Conservation (phyloP, 208 protist genomes). For the Leishmania amazonensis region DNA sequence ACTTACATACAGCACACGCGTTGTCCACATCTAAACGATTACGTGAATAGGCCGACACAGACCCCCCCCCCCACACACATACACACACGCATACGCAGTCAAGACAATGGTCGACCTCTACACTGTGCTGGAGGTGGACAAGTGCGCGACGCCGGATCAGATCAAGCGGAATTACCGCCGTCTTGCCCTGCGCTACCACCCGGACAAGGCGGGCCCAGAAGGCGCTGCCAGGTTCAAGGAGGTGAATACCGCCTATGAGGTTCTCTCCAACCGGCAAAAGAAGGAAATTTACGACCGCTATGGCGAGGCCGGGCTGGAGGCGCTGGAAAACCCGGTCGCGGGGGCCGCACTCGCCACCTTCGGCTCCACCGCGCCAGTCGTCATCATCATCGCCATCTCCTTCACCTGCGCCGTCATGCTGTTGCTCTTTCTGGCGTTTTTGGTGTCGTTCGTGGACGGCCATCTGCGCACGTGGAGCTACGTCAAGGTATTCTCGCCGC, state of each 20-base stretch:
- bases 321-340: constrained; percentile 51
- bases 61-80: too few species aligned
- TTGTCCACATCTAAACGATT: background rate
- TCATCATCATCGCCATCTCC: constrained; percentile 17
- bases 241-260: constrained; percentile 95
- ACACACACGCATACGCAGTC: background rate
- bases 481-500: constrained; percentile 69
- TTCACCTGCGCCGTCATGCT: constrained; percentile 40
- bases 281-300: constrained; percentile 66
- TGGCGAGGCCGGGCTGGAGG: constrained; percentile 46
- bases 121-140: constrained; percentile 66
- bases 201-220: constrained; percentile 78
- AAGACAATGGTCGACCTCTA: constrained; percentile 62
- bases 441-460: constrained; percentile 53
- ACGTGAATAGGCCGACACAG: background rate
- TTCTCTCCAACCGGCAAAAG: constrained; percentile 90
- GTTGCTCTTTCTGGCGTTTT: constrained; percentile 68
- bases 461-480: constrained; percentile 60
- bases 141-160: constrained; percentile 62
- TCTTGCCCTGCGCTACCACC: constrained; percentile 84
- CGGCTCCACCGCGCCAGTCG: constrained; percentile 19
- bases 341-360: constrained; percentile 25
- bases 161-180: constrained; percentile 86
- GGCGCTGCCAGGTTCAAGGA: constrained; percentile 76
- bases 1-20: background rate